Evolutionary conservation across 2,329 filamentous ascomycete species (phyloP), one percentile per base, ranked within the genome.

Genomic region (Beauveria sp.): DNA sequence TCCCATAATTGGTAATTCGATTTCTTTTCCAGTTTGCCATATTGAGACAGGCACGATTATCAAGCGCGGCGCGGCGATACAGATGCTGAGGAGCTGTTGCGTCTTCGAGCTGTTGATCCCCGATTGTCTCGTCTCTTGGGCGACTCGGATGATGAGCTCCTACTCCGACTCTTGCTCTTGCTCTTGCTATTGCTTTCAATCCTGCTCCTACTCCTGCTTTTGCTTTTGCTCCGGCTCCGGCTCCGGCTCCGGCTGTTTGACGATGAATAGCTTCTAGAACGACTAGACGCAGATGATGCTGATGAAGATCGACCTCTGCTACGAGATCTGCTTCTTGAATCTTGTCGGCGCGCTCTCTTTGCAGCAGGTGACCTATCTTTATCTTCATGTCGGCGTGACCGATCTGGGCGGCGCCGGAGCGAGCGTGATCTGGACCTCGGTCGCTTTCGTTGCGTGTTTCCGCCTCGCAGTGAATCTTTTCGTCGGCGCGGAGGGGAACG

Each of bases 261-360:
- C 60, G 73, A 72, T 3, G 78, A 78, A 54, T 69, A 70, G 8
- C 74, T 75, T 6, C 71, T 72, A n/a, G 75, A 75, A 3, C 71
- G 66, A 2, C 72, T 73, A n/a, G 75, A 75, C 40, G 74, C 75
- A 8, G 68, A 69, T 58, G 71, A 74, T 53, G 70, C 70, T 3
- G 71, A 72, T 28, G 69, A 66, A 24, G 73, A 70, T 65, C 75
- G 76, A 34, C 75, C 74, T 62, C 70, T 74, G 60, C 65, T 74
- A 62, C 66, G 75, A 63, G 81, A 82, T 22, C 78, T 75, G 64
- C 79, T 82, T 42, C 74, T 73, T 5, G 79, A 81, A 16, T 72
- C 70, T 4, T 80, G 80, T 61, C 80, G 79, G 61, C 80, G 77
- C 40, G 81, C 77, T 52, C 81, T 76, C 66, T 85, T 85, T 2